Base-by-base conservation (phyloP, 768 basidiomycete species). In the Psilocybe tampanensis region DNA sequence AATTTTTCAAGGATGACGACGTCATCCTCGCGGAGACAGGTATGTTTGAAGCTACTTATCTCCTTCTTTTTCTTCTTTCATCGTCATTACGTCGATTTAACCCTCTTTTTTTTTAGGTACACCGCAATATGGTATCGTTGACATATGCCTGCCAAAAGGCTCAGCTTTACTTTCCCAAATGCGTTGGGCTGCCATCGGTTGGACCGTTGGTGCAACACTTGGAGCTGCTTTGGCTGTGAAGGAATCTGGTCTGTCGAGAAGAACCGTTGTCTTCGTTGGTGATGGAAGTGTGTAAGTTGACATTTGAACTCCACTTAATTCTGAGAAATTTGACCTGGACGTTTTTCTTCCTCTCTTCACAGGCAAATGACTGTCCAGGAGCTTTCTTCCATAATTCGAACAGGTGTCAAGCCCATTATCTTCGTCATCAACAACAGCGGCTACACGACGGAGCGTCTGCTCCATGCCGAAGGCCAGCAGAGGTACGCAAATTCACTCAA, bases 131-230 rank as follows among this genome's bases (percentile, higher is more conserved):
- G 94, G 94, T 45, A 80, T 95, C 41, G 68, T 93, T 34, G 91
- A 91, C 59, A 79, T 92, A 26, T 84, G 86, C 1, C 72, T 95
- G 15, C 94, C 94, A 0, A 77, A 83, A 13, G 78, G 83, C 41
- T 76, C 86, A 1, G 70, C 85, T 5, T 84, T 86, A 55, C 56
- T 92, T 34, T 81, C 79, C 55, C 92, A 94, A 72, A 85, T 95
- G 52, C 72, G 95, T 9, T 95, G 90, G 86, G 94, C 94, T 33
- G 87, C 86, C 55, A 95, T 96, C 60, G 94, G 94, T 0, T 95
- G 88, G 87, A 83, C 87, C 18, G 83, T 88, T 24, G 90, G 91
- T 74, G 81, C 81, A 36, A 80, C 82, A 13, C 79, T 94, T 0
- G 93, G 94, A 22, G 87, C 88, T 8, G 88, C 90, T 3, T 74